Base-by-base conservation (phyloP, 2,329 filamentous ascomycete genomes). In the Neoascochyta sp. region DNA sequence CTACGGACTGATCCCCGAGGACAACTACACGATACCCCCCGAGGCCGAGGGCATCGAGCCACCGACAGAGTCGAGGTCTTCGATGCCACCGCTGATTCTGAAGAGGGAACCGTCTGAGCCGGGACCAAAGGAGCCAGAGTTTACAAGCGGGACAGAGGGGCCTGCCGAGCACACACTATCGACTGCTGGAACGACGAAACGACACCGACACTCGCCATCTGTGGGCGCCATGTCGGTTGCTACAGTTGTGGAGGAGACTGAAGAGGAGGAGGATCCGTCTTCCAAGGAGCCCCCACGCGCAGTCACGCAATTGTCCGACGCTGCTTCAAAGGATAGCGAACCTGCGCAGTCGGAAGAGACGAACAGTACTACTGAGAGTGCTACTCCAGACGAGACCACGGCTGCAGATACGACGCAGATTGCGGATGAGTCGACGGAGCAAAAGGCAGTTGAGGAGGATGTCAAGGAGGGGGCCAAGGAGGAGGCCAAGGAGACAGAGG, bases 11-110 rank as follows among this genome's bases (percentile, higher is more conserved):
- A 80, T 98, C 16, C 88, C 88, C 1, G 81, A 86, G 28, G 92
- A 96, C 65, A 95, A 93, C 59, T 95, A 96, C 67, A 96, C 93
- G 38, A 80, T 98, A 24, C 90, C 92, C 1, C 79, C 85, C 3
- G 90, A 96, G 63, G 90, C 92, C 3, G 90, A 96, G 63, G 90
- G 89, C 1, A 67, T 87, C 2, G 56, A 60, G 20, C 44, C 39
- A 9, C 30, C 42, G 3, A 32, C 41, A 22, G 86, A 90, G 31
- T 44, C 55, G 9, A 47, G 40, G 8, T 25, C 48, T 9, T 46
- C 47, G 5, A 35, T 43, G 9, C 47, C 54, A 27, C 57, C 58
- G 7, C 37, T 54, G 9, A 54, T 67, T 15, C 32, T 64, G 30
- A 64, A 58, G 54, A 49, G 62, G 12, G 62, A 64, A 28, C 41